Evolutionary conservation across 768 basidiomycete species (phyloP), one percentile per base, ranked within the genome.

Genomic region (Pleurotus sapidus): DNA sequence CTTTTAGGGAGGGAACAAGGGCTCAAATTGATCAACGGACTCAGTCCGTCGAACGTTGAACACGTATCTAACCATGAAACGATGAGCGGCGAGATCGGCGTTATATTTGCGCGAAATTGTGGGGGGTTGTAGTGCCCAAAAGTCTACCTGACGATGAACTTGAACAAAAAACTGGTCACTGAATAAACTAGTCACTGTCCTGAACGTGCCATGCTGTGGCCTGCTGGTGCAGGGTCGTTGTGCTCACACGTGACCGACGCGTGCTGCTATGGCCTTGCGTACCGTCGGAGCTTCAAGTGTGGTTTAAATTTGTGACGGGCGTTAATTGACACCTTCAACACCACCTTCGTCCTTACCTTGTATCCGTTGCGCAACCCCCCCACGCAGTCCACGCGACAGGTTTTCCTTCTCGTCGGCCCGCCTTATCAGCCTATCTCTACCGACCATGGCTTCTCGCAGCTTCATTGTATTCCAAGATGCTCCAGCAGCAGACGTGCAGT

Each of bases 281-380:
- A 24, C 49, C 23, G 24, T 54, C 51, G 51, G 51, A 54, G 51
- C 34, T 54, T 54, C 37, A 54, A 54, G 51, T 54, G 40, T 54
- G 40, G 51, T 54, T 54, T 54, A 54, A 54, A 54, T 40, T 54
- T 5, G 15, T 25, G 38, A 25, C 39, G 38, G 20, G 51, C 51
- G 51, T 54, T 38, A 20, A 42, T 54, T 50, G 25, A 23, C 34
- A 5, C 5, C 49, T 49, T 51, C 24, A 40, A 54, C 51, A 24
- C 37, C 30, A 34, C 30, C 30, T 34, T 34, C 30, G 30, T 24
- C 51, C 49, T 51, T 37, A 38, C 49, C 51, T 40, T 42, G 51
- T 40, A 42, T 11, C 42, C 39, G 49, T 50, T 30, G 30, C 30
- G 30, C 30, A 34, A 34, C 30, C 30, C 27, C 30, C 30, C 30